Evolutionary conservation across 2,329 filamentous ascomycete genomes (phyloP).

Genomic region (Microcyclospora tardicrescens): DNA sequence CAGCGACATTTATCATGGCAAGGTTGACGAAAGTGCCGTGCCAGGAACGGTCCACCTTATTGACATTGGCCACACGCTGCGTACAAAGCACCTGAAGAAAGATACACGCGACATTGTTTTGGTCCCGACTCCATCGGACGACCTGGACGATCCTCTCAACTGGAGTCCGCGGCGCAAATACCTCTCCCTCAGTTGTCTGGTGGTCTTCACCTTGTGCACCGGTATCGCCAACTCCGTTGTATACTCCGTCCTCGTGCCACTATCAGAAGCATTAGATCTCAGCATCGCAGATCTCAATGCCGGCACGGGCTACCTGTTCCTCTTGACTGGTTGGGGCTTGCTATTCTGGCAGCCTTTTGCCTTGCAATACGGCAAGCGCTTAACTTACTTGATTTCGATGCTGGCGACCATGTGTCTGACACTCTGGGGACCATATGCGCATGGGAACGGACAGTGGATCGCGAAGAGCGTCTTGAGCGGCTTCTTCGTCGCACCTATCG

Average conservation of each 20-base stretch:
- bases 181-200: slow-evolving; percentile 28
- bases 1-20: slow-evolving; percentile 4
- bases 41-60: slow-evolving; percentile 32
- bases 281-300: slow-evolving; percentile 33
- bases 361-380: slow-evolving; percentile 39
- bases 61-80: slow-evolving; percentile 26
- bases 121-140: slow-evolving; percentile 29
- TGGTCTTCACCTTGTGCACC: slow-evolving; percentile 36
- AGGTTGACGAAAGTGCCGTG: slow-evolving; percentile 8
- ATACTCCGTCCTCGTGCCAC: slow-evolving; percentile 38
- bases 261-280: slow-evolving; percentile 35
- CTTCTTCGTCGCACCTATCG: slow-evolving; percentile 36
- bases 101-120: slow-evolving; percentile 25
- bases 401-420: slow-evolving; percentile 27
- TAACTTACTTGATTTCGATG: slow-evolving; percentile 34
- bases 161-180: slow-evolving; percentile 28
- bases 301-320: slow-evolving; percentile 31
- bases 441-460: slow-evolving; percentile 34
- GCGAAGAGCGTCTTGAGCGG: slow-evolving; percentile 36
- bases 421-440: slow-evolving; percentile 34
- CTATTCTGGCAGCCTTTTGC: slow-evolving; percentile 42
- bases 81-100: slow-evolving; percentile 18
- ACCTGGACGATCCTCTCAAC: slow-evolving; percentile 20
- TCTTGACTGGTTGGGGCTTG: slow-evolving; percentile 27
- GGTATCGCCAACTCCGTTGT: slow-evolving; percentile 38